Conservation (phyloP, 768 basidiomycete species). For the Podaxis sp. region DNA sequence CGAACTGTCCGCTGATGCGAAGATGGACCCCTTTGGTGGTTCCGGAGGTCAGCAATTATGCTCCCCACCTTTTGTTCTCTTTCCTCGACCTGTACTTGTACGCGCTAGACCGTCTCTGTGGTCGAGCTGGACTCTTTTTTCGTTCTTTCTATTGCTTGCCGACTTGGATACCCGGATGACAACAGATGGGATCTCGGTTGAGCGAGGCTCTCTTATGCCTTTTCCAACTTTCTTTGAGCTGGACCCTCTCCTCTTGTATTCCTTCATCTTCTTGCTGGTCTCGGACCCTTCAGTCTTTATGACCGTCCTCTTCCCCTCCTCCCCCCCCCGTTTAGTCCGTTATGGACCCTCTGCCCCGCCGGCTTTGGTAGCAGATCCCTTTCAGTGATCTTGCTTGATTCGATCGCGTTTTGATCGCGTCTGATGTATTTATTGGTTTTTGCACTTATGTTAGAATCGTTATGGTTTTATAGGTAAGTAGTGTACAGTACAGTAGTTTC, state of each 20-base stretch:
- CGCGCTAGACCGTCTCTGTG: neutral
- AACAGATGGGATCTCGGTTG: too few relatives aligned
- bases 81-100: neutral
- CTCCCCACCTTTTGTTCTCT: neutral
- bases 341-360: too few relatives aligned
- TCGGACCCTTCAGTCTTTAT: neutral
- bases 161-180: too few relatives aligned
- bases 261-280: neutral
- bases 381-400: neutral
- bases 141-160: neutral
- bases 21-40: neutral
- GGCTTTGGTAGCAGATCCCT: neutral
- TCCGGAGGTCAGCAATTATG: conserved; percentile 7
- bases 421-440: neutral
- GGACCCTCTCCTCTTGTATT: neutral
- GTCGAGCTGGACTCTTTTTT: neutral
- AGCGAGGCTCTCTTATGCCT: too few relatives aligned
- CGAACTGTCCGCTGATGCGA: neutral
- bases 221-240: neutral
- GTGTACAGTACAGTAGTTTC: neutral
- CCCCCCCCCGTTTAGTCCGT: neutral
- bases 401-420: neutral
- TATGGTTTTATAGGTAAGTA: neutral
- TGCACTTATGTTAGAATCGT: neutral
- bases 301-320: neutral